A percentile compares a stretch with the other conserved stretches of the same genome.
Conservation (phyloP, 148 eudicot genomes). For the Rhododendron kiyosumense region DNA sequence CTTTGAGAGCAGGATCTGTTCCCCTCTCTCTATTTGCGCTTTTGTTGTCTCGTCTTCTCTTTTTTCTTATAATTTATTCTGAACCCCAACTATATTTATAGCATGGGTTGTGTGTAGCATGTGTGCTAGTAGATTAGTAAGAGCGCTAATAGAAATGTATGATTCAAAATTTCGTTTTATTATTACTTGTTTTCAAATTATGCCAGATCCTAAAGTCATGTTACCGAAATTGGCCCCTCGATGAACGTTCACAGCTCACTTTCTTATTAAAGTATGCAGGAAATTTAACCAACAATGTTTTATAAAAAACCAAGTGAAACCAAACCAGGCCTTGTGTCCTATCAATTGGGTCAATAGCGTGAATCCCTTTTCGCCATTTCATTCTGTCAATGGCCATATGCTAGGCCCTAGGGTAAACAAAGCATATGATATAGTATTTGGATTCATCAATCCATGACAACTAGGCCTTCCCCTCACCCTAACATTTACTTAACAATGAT, state of each 20-base stretch:
- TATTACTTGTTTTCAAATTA: not conserved
- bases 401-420: not conserved
- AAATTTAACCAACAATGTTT: not conserved
- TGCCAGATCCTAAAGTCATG: not conserved
- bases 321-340: not conserved
- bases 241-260: not conserved
- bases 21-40: not conserved
- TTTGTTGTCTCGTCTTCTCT: not conserved
- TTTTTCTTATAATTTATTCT: not conserved
- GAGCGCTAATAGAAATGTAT: not conserved
- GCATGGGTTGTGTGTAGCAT: not conserved
- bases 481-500: not conserved
- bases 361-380: not conserved
- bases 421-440: not conserved
- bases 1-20: not conserved
- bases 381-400: not conserved
- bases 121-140: not conserved
- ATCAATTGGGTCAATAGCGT: not conserved
- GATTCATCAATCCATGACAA: not conserved
- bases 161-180: not conserved
- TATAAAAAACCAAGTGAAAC: not conserved
- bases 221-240: not conserved
- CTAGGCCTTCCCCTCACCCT: not conserved
- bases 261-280: not conserved
- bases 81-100: not conserved